Base-by-base conservation (phyloP, 2,329 filamentous ascomycete genomes). In the Apiospora aurea region DNA sequence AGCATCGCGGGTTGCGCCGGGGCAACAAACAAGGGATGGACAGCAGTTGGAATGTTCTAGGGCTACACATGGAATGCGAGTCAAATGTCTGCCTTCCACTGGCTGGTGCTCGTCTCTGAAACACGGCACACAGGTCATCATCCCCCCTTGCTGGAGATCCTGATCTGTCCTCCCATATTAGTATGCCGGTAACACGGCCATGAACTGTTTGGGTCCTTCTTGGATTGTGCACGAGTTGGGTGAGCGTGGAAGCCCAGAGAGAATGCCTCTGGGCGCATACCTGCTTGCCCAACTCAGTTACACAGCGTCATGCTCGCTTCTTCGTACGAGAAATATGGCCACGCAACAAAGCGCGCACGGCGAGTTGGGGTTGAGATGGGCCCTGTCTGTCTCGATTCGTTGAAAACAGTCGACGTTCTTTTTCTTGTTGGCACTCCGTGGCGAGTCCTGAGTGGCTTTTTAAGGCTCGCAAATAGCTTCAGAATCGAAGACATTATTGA, bases 231-330 rank as follows among this genome's bases (percentile, higher is more conserved):
- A 41, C 57, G 8, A 41, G 57, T 41, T 64, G 34, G 41, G 57
- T 34, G 57, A 61, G 73, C 75, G 74, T 75, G 75, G 76, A 73
- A 73, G 53, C 8, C 53, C 26, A 47, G 34, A 24, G 29, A 53
- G 51, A 61, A 53, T 70, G 49, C 69, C 24, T 44, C 21, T 29
- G 16, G 29, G 69, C 67, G 57, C 57, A 64, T 41, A 41, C 57
- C 57, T 64, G 74, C 74, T 75, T 74, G 76, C 74, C 71, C 44
- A 72, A 71, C 66, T 67, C 51, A 29, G 67, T 46, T 47, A 46
- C 67, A 68, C 67, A 64, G 21, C 57, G n/a, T 64, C 34, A n/a
- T 64, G 8, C 41, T 64, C 57, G 57, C 57, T 64, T 41, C 57
- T 64, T 64, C 57, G 29, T 64, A 64, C 57, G 57, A 41, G 11